Percentiles rank a stretch among this genome's conserved stretches.
Evolutionary conservation across 352 stramenopile genomes (phyloP).

Genomic region (Globisporangium polare): DNA sequence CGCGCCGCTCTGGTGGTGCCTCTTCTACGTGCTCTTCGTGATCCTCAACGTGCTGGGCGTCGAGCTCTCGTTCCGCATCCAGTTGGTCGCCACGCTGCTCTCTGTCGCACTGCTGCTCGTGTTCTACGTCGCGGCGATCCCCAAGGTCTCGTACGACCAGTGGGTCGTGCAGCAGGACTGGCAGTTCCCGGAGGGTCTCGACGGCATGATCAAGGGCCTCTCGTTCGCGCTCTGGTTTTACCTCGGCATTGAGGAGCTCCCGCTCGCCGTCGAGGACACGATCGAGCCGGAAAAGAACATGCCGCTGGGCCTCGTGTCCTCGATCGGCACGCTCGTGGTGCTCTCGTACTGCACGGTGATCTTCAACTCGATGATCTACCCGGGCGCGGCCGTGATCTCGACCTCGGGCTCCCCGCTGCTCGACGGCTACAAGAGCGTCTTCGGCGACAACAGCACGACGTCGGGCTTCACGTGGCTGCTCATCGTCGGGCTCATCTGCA

Average conservation of each 20-base stretch:
- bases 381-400: conserved; percentile 38
- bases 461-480: conserved; percentile 69
- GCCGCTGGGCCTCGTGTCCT: conserved; percentile 49
- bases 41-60: conserved; percentile 54
- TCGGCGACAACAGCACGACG: conserved; percentile 62
- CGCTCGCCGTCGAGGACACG: conserved; percentile 60
- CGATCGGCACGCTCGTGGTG: conserved; percentile 44
- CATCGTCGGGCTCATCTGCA: conserved; percentile 54
- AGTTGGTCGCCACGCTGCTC: conserved; percentile 50
- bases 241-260: conserved; percentile 63
- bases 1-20: conserved; percentile 46
- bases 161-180: conserved; percentile 42
- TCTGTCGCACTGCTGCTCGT: conserved; percentile 57
- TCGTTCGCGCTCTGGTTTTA: conserved; percentile 76
- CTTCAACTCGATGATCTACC: conserved; percentile 67
- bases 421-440: conserved; percentile 60
- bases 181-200: conserved; percentile 40
- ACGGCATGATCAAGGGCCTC: conserved; percentile 48
- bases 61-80: conserved; percentile 63
- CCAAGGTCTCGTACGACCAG: conserved; percentile 50
- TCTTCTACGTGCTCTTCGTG: conserved; percentile 66
- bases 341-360: conserved; percentile 56
- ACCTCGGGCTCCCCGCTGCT: conserved; percentile 47
- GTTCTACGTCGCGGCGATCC: conserved; percentile 59
- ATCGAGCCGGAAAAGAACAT: conserved; percentile 62